Base-by-base conservation (phyloP, 345 rosid species). In the Citrus medica region DNA sequence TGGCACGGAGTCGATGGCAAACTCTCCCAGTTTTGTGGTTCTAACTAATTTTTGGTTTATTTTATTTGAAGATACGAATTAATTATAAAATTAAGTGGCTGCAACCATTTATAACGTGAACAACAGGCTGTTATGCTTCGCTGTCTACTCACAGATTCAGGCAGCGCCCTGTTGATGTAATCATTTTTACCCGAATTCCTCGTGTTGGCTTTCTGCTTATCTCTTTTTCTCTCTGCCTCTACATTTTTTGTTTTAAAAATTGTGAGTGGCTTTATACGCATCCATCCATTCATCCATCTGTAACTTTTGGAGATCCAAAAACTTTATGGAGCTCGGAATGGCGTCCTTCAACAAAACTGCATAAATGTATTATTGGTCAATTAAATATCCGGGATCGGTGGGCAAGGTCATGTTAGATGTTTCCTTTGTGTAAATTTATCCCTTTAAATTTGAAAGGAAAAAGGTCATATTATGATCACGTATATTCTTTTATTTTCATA, bases 211-310 rank as follows among this genome's bases (percentile, higher is more conserved):
- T 58, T 35, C 76, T 0, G 51, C 51, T 12, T 46, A 0, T 13
- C 53, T 58, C 66, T 58, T 72, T 58, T 22, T 30, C 25, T 38
- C 77, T 60, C 67, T 3, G 61, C 67, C 67, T 74, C 67, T 16
- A 60, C n/a, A 59, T 32, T 58, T 58, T 58, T 73, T 24, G 22
- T 12, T 55, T 55, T 9, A 55, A 55, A 71, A 17, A 2, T 51
- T 51, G 32, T 1, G 74, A 17, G 56, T 24, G 32, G 42, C 25
- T 70, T 13, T 16, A 6, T 22, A 21, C 40, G 51, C 3, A 5
- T 33, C 33, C 7, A 17, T n/a, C 51, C 13, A 2, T 10, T 0
- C 0, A 9, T 40, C 0, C 0, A 9, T 9, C 46, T 2, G 48
- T 10, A 42, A 4, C n/a, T 32, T 38, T 33, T 33, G 13, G 46